Percentiles rank a stretch among this genome's conserved stretches.
phyloP scores from a whole-genome alignment of 2,329 filamentous ascomycete species.

The Atkinsonella texensis region DNA sequence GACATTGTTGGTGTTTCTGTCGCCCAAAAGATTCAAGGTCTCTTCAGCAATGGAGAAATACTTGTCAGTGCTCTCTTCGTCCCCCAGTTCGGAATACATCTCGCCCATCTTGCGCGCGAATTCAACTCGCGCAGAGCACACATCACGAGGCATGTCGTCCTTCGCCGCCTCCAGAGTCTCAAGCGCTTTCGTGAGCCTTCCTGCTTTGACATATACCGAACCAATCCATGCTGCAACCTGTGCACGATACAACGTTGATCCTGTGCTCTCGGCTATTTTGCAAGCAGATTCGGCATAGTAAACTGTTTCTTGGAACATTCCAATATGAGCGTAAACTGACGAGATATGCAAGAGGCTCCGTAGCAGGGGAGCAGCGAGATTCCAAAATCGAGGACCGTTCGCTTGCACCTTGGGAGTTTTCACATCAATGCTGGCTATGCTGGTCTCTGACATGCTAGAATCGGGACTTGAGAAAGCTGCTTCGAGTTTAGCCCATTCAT shows the following conservation, averaged over 20 bases:
- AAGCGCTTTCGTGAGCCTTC: conserved; percentile 45
- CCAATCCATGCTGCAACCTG: conserved; percentile 44
- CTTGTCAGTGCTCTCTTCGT: conserved; percentile 29
- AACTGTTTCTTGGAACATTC: conserved; percentile 76
- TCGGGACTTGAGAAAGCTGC: conserved; percentile 14
- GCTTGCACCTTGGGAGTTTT: conserved; percentile 12
- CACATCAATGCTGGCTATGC: conserved; percentile 15
- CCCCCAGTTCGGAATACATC: conserved; percentile 38
- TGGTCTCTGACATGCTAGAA: conserved; percentile 18
- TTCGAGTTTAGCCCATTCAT: conserved; percentile 44
- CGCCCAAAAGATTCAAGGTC: conserved; percentile 25
- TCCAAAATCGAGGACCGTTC: conserved; percentile 61
- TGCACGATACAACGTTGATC: conserved; percentile 45
- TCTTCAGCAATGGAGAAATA: conserved; percentile 38
- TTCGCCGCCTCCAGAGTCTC: conserved; percentile 42
- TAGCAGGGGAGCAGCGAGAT: conserved; percentile 61
- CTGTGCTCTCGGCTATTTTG: conserved; percentile 59
- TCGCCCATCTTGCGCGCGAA: conserved; percentile 45
- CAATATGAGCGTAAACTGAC: conserved; percentile 67
- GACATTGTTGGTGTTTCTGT: conserved; percentile 8
- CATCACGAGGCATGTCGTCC: conserved; percentile 33
- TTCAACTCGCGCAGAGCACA: conserved; percentile 22
- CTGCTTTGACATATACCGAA: conserved; percentile 43
- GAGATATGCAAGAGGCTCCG: conserved; percentile 62
- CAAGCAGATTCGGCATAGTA: conserved; percentile 80